Base-by-base conservation (phyloP, 164 flowering plant species). In the Cinnamomum micranthum region DNA sequence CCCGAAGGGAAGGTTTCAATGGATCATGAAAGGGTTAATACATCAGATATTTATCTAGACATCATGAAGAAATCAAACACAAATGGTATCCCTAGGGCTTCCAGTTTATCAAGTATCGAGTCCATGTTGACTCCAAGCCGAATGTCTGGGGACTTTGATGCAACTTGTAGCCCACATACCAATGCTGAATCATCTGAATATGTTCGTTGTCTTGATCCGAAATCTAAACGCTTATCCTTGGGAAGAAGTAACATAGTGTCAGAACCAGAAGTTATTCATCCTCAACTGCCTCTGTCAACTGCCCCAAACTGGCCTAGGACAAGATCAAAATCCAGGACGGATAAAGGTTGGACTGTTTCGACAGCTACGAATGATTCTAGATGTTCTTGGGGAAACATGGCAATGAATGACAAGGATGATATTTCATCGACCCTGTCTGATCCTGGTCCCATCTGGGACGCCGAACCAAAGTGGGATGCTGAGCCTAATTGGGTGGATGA, bases 391-490 rank as follows among this genome's bases (percentile, higher is more conserved):
- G 97, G 86, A 33, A 95, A 88, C 83, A 80, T 89, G 13, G 82
- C 81, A 33, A 71, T 85, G 64, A 82, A 91, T 83, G 99, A 96
- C 79, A 93, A 84, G 81, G 99, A 96, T 72, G 98, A 96, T 81
- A 96, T 91, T 31, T 96, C 99, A 31, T 96, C 99, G 35, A 96
- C 99, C 73, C 76, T 96, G 83, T 96, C 99, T 23, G 98, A 96
- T 84, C 99, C 98, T 9, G 97, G 97, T 73, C 99, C 99, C 19
- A 90, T 92, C 31, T 96, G 99, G 99, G 99, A 96, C 83, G 83
- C 94, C 28, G 99, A 93, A 82, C 99, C 99, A 62, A 92, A 89
- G 84, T 95, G 98, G 98, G 99, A 96, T 47, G 28, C 87, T 31
- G 97, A 96, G 72, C 86, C 89, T 70, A 41, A 51, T 50, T 71